phyloP scores from a whole-genome alignment of 352 stramenopile species.

The Aphanomyces invadans region DNA sequence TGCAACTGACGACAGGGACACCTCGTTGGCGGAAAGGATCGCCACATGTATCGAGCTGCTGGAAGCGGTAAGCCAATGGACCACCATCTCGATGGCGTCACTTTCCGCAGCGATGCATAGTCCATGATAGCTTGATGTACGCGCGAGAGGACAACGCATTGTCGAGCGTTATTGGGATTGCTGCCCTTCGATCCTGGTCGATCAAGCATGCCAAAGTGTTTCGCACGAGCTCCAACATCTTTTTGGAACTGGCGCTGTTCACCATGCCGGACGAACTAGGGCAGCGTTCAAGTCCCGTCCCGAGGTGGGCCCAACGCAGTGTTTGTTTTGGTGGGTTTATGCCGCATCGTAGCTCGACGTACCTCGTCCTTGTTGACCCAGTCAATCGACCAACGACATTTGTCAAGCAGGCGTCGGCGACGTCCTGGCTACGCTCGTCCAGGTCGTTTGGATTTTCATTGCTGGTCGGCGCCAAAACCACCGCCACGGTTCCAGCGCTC shows the following conservation, averaged over 20 bases:
- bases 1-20: slow-evolving; percentile 2
- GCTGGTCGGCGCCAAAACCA: no score
- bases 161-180: slow-evolving; percentile 29
- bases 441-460: slow-evolving; percentile 7
- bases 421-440: neutral
- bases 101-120: slow-evolving; percentile 27
- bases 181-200: slow-evolving; percentile 29
- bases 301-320: neutral
- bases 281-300: neutral
- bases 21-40: slow-evolving; percentile 8
- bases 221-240: slow-evolving; percentile 4
- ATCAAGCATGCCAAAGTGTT: slow-evolving; percentile 7
- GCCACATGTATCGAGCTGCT: slow-evolving; percentile 32
- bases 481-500: no score
- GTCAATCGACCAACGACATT: slow-evolving; percentile 1
- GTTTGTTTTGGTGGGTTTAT: neutral
- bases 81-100: neutral
- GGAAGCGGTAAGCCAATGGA: slow-evolving; percentile 33
- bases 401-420: neutral
- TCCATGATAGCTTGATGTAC: slow-evolving; percentile 33
- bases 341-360: neutral
- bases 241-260: slow-evolving; percentile 17
- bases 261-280: neutral
- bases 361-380: neutral
- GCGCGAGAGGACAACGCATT: slow-evolving; percentile 32